Evolutionary conservation across 2,329 filamentous ascomycete species (phyloP).

Genomic region (Emericellopsis atlantica): DNA sequence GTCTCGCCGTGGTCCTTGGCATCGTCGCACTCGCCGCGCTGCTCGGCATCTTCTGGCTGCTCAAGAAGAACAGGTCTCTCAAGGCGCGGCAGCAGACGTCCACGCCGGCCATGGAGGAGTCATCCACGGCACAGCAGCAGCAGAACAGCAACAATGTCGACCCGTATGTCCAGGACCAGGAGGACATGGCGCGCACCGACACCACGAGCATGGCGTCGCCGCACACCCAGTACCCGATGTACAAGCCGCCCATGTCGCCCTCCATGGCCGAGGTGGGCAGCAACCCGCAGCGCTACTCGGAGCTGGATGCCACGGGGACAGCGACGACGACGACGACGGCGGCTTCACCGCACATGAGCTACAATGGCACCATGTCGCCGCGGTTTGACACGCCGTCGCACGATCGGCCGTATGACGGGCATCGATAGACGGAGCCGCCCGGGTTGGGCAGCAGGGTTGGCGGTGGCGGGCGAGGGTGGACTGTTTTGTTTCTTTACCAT

Average conservation of each 20-base stretch:
- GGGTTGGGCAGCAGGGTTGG: too few relatives aligned
- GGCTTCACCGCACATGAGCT: too few relatives aligned
- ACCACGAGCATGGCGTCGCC: neutral
- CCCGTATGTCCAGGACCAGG: neutral
- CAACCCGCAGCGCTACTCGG: neutral
- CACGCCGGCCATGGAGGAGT: neutral
- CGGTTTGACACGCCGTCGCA: too few relatives aligned
- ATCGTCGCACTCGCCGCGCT: conserved; percentile 6
- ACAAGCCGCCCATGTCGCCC: conserved; percentile 1
- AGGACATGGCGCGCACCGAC: neutral
- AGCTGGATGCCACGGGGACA: conserved; percentile 1
- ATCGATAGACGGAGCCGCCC: too few relatives aligned
- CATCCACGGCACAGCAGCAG: neutral
- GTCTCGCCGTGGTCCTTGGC: conserved; percentile 10
- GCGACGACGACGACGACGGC: neutral
- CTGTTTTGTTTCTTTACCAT: too few relatives aligned
- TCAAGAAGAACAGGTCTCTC: conserved; percentile 8
- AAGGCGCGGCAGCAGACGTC: conserved; percentile 1
- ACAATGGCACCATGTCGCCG: too few relatives aligned
- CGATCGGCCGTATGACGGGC: too few relatives aligned
- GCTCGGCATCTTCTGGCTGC: conserved; percentile 7
- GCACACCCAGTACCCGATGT: neutral
- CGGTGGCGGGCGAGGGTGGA: too few relatives aligned
- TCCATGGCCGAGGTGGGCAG: neutral
- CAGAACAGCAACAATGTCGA: neutral